Evolutionary conservation across 805 yeast species (phyloP), one percentile per base, ranked within the genome.

Genomic region (Teunomyces barrocoloradensis): DNA sequence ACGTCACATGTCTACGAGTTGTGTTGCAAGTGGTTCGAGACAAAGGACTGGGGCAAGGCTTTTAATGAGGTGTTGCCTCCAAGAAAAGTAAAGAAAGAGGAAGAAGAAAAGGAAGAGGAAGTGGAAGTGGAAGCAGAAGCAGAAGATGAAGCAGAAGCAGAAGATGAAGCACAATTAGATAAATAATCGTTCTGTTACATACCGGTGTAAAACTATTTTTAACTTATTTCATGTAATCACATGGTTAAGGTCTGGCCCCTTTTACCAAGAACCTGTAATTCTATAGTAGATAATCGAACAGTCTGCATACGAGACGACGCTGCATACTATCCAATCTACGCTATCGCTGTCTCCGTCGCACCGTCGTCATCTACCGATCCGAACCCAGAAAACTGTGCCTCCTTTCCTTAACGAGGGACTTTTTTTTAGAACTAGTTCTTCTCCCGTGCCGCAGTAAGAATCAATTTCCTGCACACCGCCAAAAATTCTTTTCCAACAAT

Each of bases 1-100:
- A 91, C 97, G 0, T 87, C 95, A 28, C 98, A 92, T 63, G 98
- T 94, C n/a, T 86, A 88, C 51, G 96, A 92, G 63, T 68, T 94
- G 51, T 73, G 90, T 68, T 75, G 92, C 46, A 81, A 82, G 61
- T 90, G 92, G 87, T 77, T 84, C 49, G 96, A 90, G 57, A 46
- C 42, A 21, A 76, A 75, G 47, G 89, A 88, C 64, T 92, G 99
- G 98, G 86, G 81, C 56, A 66, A 64, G 44, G 95, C 97, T 0
- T 90, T 94, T 62, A 92, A 90, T 61, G 74, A 77, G n/a, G 94
- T 88, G 1, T 74, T 92, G 45, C 99, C 99, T 3, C 81, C 80
- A 33, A 75, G 98, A 54, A 94, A 91, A 59, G 50, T 70, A 25
- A 61, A 58, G 55, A 52, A 33, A 18, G 42, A 36, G 23, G 44